Evolutionary conservation across 352 stramenopile species (phyloP).

Genomic region (Elongisporangium prolatum): DNA sequence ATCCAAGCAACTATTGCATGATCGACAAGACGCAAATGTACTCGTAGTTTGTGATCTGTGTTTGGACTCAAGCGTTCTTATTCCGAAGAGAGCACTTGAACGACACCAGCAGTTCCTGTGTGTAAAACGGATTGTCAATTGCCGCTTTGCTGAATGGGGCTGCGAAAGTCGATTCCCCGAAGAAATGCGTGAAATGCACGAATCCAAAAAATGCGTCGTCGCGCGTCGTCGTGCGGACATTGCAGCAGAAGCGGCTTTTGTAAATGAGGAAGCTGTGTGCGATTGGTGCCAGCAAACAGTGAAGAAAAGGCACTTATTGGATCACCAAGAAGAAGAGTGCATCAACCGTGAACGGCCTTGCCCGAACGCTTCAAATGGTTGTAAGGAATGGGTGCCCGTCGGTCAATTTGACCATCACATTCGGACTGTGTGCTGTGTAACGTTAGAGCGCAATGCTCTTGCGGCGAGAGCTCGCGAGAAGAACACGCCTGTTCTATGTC

Average conservation of each 20-base stretch:
- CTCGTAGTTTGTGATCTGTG: slow-evolving; percentile 38
- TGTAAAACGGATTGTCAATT: slow-evolving; percentile 37
- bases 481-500: slow-evolving; percentile 34
- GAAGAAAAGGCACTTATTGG: slow-evolving; percentile 59
- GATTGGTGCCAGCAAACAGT: slow-evolving; percentile 63
- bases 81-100: slow-evolving; percentile 29
- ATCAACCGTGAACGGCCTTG: slow-evolving; percentile 59
- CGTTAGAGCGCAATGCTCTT: slow-evolving; percentile 48
- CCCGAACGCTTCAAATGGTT: slow-evolving; percentile 53
- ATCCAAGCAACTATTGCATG: slow-evolving; percentile 34
- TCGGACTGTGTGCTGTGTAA: slow-evolving; percentile 39
- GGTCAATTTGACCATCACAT: slow-evolving; percentile 51
- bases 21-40: slow-evolving; percentile 31
- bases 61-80: slow-evolving; percentile 18
- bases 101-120: slow-evolving; percentile 44
- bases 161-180: slow-evolving; percentile 34
- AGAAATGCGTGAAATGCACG: slow-evolving; percentile 32
- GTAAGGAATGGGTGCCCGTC: slow-evolving; percentile 65
- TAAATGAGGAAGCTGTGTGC: slow-evolving; percentile 53
- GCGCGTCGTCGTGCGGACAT: slow-evolving; percentile 31
- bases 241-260: slow-evolving; percentile 24
- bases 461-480: slow-evolving; percentile 39
- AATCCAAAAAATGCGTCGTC: slow-evolving; percentile 40
- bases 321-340: slow-evolving; percentile 81
- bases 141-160: slow-evolving; percentile 43